Conservation (phyloP, 148 eudicot genomes). For the Nyssa sinensis region DNA sequence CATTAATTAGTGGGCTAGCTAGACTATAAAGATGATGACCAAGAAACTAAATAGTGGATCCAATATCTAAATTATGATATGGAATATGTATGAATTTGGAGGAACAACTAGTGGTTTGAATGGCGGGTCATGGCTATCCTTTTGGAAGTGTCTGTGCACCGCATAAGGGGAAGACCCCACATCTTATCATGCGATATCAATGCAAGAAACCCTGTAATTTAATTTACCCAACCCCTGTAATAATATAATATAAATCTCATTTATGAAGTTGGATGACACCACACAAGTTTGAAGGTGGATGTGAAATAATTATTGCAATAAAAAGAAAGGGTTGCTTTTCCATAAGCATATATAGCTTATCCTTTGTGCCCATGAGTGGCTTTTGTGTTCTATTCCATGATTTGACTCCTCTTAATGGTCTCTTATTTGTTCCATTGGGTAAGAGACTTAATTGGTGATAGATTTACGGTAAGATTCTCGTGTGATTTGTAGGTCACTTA, state of each 20-base stretch:
- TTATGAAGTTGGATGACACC: not conserved
- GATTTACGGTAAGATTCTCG: too few relatives aligned
- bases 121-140: not conserved
- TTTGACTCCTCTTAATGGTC: not conserved
- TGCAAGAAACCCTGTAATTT: not conserved
- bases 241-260: not conserved
- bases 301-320: not conserved
- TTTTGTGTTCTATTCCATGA: not conserved
- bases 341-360: not conserved
- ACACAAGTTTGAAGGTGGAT: not conserved
- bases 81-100: too few relatives aligned
- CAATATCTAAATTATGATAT: too few relatives aligned
- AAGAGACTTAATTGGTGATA: too few relatives aligned
- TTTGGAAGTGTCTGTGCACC: not conserved
- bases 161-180: not conserved
- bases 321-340: too few relatives aligned
- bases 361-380: not conserved
- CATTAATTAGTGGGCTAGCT: too few relatives aligned
- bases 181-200: not conserved
- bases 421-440: too few relatives aligned
- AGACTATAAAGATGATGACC: too few relatives aligned
- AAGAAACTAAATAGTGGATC: too few relatives aligned
- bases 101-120: too few relatives aligned
- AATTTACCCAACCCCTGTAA: too few relatives aligned
- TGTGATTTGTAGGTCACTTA: too few relatives aligned